Conservation (phyloP, 2,329 filamentous ascomycete species). For the Xylaria sp. region DNA sequence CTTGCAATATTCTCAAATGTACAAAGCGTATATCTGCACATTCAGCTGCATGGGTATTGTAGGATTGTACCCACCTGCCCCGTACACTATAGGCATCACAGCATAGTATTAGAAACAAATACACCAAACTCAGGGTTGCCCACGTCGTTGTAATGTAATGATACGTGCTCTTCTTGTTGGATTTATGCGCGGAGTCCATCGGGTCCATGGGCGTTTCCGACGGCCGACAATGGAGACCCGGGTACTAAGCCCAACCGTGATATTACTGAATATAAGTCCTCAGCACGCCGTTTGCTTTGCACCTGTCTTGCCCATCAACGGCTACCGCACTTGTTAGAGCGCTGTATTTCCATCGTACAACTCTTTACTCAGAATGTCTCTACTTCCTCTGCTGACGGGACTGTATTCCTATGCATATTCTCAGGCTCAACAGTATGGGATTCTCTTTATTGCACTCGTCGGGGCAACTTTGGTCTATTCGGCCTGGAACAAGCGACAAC, state of each 20-base stretch:
- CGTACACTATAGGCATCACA: neutral
- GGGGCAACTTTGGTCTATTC: neutral
- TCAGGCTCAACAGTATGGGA: conserved; percentile 2
- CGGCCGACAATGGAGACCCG: neutral
- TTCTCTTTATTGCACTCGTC: conserved; percentile 2
- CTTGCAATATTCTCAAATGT: neutral
- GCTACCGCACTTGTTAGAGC: neutral
- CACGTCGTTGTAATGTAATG: neutral
- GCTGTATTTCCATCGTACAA: neutral
- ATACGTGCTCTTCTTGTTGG: neutral
- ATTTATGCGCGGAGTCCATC: neutral
- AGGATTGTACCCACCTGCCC: neutral
- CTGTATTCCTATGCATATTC: neutral
- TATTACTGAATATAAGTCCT: neutral
- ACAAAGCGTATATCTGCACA: neutral
- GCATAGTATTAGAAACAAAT: neutral
- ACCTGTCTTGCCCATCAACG: neutral
- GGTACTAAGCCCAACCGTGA: neutral
- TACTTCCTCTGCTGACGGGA: neutral
- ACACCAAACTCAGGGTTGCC: neutral
- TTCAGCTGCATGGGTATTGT: neutral
- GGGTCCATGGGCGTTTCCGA: neutral
- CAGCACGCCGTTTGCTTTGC: neutral
- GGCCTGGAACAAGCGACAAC: conserved; percentile 1
- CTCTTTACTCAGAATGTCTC: neutral